Evolutionary conservation across 176 grass and related monocot species (phyloP).

Genomic region (Cenchrus fungigraminus): DNA sequence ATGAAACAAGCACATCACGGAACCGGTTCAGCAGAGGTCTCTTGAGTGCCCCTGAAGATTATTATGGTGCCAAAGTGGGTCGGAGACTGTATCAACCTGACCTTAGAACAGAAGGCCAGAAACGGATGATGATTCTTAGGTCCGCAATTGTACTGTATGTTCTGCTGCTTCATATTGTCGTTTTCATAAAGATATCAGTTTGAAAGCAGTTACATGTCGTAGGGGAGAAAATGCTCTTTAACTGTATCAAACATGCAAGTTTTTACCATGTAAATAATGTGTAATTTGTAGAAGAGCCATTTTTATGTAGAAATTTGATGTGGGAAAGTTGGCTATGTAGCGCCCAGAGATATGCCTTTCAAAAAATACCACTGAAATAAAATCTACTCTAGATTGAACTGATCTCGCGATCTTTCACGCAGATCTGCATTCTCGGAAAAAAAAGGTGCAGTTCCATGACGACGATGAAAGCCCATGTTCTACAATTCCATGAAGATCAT

Average conservation of each 20-base stretch:
- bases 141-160: constrained; percentile 85
- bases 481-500: too few species aligned
- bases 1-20: constrained; percentile 47
- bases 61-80: constrained; percentile 47
- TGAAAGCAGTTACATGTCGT: constrained; percentile 36
- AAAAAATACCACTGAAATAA: too few species aligned
- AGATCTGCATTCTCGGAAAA: too few species aligned
- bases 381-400: too few species aligned
- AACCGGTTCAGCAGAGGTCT: constrained; percentile 55
- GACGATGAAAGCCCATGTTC: too few species aligned
- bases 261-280: constrained; percentile 39
- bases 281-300: too few species aligned
- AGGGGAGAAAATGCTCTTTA: not conserved
- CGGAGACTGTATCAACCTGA: constrained; percentile 39
- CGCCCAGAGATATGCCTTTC: too few species aligned
- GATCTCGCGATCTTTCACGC: too few species aligned
- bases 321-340: not conserved
- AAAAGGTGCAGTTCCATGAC: too few species aligned
- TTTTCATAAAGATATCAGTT: constrained; percentile 92
- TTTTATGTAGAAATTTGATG: too few species aligned
- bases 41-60: constrained; percentile 38
- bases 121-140: constrained; percentile 77
- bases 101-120: constrained; percentile 60
- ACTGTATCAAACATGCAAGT: not conserved
- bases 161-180: constrained; percentile 79